Percentiles rank a stretch among this genome's conserved stretches.
Evolutionary conservation across 2,329 filamentous ascomycete genomes (phyloP).

Genomic region (Raffaelea ambrosiae): DNA sequence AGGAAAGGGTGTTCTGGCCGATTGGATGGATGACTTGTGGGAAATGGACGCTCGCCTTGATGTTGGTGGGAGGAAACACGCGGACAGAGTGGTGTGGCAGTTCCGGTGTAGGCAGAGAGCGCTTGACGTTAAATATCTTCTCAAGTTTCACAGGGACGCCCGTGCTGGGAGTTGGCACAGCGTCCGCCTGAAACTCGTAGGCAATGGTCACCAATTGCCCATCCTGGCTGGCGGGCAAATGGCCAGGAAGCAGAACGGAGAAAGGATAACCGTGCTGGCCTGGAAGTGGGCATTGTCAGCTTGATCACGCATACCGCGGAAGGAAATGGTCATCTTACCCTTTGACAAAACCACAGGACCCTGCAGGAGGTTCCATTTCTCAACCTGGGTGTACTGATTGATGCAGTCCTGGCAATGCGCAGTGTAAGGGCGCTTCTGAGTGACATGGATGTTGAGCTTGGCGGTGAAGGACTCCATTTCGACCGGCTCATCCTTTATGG

Average conservation of each 20-base stretch:
- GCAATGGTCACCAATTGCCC: conserved; percentile 63
- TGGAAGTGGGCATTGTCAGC: conserved; percentile 10
- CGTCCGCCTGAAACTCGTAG: conserved; percentile 68
- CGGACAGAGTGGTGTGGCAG: conserved; percentile 82
- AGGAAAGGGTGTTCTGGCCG: conserved; percentile 67
- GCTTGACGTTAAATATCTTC: conserved; percentile 64
- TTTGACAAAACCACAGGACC: conserved; percentile 41
- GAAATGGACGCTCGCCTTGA: conserved; percentile 77
- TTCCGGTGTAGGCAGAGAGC: conserved; percentile 65
- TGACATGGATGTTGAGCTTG: conserved; percentile 59
- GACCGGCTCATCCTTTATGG: conserved; percentile 57
- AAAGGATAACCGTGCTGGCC: conserved; percentile 78
- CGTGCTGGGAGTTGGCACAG: conserved; percentile 48
- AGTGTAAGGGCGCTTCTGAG: conserved; percentile 74
- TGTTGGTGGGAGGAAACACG: conserved; percentile 92
- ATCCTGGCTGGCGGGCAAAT: conserved; percentile 77
- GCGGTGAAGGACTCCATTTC: conserved; percentile 68
- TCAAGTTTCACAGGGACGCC: conserved; percentile 47
- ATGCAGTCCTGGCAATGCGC: conserved; percentile 71
- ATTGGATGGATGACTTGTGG: conserved; percentile 80
- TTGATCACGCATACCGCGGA: no score
- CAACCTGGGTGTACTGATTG: conserved; percentile 62
- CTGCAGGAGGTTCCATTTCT: conserved; percentile 69
- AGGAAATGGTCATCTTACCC: conserved; percentile 32
- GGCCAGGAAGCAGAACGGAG: conserved; percentile 74